phyloP scores from a whole-genome alignment of 2,329 filamentous ascomycete genomes.

The Venturia pyrina region DNA sequence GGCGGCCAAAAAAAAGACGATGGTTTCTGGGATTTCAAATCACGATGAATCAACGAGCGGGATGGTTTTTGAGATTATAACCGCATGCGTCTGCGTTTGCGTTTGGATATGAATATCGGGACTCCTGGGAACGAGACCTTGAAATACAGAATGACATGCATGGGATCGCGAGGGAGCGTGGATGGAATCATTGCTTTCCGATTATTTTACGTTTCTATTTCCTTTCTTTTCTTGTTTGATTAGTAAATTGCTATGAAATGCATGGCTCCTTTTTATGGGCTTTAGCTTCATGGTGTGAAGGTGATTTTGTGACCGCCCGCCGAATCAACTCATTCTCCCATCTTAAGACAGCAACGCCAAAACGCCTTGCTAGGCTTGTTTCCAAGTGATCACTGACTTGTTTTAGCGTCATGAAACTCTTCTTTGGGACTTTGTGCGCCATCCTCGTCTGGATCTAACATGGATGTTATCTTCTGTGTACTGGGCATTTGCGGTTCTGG shows the following conservation, averaged over 20 bases:
- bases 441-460: background rate
- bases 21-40: no score
- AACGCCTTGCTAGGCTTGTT: background rate
- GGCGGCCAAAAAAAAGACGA: no score
- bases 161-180: background rate
- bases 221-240: background rate
- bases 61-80: background rate
- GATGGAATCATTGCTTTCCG: background rate
- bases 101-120: background rate
- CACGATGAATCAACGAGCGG: background rate
- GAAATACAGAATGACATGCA: background rate
- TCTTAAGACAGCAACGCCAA: no score
- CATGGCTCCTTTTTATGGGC: background rate
- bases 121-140: background rate
- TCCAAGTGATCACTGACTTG: background rate
- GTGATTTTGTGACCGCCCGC: no score
- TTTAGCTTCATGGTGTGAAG: background rate
- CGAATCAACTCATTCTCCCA: no score
- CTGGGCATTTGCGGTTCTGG: background rate
- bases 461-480: background rate
- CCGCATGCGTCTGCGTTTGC: background rate
- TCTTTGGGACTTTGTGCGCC: background rate
- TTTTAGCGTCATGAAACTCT: background rate
- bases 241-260: background rate
- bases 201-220: background rate